Evolutionary conservation across 805 yeast species (phyloP), one percentile per base, ranked within the genome.

Genomic region (Ogataea thermomethanolica): DNA sequence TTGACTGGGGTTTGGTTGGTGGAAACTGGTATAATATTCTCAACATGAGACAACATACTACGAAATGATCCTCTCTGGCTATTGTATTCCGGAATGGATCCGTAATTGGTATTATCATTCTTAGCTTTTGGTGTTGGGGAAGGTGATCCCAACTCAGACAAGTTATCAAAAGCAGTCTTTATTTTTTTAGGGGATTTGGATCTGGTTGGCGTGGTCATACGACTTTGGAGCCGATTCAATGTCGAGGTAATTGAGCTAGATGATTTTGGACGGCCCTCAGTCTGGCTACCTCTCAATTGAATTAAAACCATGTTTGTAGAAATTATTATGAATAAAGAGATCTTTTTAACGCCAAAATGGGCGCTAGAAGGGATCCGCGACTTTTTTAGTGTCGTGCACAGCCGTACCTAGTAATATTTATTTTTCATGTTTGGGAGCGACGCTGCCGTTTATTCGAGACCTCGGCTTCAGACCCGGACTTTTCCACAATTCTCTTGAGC

Each of bases 401-500:
- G 37, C 33, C 37, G 23, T 7, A 11, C 4, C 22, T 4, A 11
- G n/a, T 22, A 30, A 13, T 31, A 12, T 24, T 14, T 28, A 32
- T 13, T n/a, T 13, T 12, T 27, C 25, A 38, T 7, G 37, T 22
- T 29, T 34, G 42, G 5, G 42, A 15, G 4, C 46, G 42, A 29
- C 49, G 40, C 29, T 42, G 47, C 5, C 55, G 46, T 26, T 51
- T 51, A 9, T 39, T 41, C 15, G 38, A 41, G 14, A 49, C 43
- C 26, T 49, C 53, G 8, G 53, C 52, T 23, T 55, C 59, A 11
- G 58, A 46, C 7, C 54, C 54, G 9, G 43, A 43, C 25, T 51
- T 49, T 23, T 61, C 65, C 10, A 56, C 60, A 28, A 61, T 55
- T 35, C 59, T 45, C 36, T 57, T 61, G 37, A 58, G 26, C 61